These are phyloP conservation scores for Hyparrhenia diplandra DNA, from an alignment of 176 grass and related monocot species.

Conservation along the genomic window DNA sequence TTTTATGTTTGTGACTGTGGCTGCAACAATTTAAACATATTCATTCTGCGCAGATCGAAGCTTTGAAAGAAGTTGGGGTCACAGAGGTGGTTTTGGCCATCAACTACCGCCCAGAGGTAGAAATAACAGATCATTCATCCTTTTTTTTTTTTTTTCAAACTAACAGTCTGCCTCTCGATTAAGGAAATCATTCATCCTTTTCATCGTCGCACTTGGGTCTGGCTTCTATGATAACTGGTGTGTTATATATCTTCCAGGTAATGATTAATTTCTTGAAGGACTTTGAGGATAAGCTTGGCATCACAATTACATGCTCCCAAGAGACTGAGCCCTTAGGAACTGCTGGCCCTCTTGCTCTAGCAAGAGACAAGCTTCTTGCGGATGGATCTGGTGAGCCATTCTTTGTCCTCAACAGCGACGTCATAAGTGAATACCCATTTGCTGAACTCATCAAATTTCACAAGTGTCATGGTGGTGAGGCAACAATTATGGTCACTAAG, in stretches of 20 bases:
- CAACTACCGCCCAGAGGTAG: constrained; percentile 91
- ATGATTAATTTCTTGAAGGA: constrained; percentile 98
- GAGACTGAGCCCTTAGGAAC: constrained; percentile 91
- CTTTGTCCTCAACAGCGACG: constrained; percentile 90
- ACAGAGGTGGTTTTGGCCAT: constrained; percentile 89
- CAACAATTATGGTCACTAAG: constrained; percentile 97
- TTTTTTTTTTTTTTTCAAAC: too few relatives aligned
- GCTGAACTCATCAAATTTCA: constrained; percentile 80
- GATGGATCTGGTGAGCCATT: constrained; percentile 82
- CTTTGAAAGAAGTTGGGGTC: constrained; percentile 81
- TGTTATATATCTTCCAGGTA: constrained; percentile 44
- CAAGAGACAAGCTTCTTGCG: constrained; percentile 79
- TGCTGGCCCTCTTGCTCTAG: constrained; percentile 86
- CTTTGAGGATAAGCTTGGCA: constrained; percentile 81
- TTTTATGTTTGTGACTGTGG: constrained; percentile 16
- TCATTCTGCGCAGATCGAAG: constrained; percentile 62
- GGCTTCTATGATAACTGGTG: not conserved
- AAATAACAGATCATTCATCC: not conserved
- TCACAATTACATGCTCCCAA: constrained; percentile 96
- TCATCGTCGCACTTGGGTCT: too few relatives aligned
- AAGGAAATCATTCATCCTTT: too few relatives aligned
- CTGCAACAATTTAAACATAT: not conserved
- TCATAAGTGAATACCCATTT: constrained; percentile 97
- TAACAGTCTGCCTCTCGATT: too few relatives aligned
- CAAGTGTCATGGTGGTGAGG: constrained; percentile 72